phyloP scores from a whole-genome alignment of 2,329 filamentous ascomycete genomes.

The Xylaria sp. region DNA sequence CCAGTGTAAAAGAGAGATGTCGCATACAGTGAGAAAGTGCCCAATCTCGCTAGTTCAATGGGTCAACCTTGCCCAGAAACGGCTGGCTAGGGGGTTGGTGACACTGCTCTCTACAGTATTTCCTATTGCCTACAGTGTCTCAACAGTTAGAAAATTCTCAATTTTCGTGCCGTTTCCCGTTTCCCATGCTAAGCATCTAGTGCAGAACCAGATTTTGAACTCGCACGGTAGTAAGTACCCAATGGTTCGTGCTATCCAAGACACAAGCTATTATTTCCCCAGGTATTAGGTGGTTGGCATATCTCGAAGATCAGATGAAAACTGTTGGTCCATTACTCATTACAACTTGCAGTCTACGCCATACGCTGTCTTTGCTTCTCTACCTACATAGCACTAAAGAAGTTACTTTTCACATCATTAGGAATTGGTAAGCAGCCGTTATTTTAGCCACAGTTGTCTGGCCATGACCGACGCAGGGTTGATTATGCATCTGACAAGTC shows the following conservation, averaged over 20 bases:
- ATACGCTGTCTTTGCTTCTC: too few relatives aligned
- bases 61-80: constrained; percentile 1
- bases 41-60: constrained; percentile 21
- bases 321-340: neutral
- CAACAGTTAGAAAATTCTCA: neutral
- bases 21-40: constrained; percentile 6
- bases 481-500: constrained; percentile 6
- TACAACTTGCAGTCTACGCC: too few relatives aligned
- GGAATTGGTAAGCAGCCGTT: neutral
- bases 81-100: constrained; percentile 6
- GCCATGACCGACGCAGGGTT: constrained; percentile 12
- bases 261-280: constrained; percentile 14
- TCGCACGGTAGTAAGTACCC: constrained; percentile 12
- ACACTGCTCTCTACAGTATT: neutral
- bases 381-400: too few relatives aligned
- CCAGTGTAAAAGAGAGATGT: neutral
- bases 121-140: neutral
- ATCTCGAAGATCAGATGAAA: neutral
- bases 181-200: constrained; percentile 9
- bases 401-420: neutral
- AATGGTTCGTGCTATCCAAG: constrained; percentile 17
- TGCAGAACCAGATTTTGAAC: neutral
- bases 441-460: constrained; percentile 11
- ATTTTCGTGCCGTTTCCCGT: constrained; percentile 17
- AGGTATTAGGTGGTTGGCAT: neutral